Base-by-base conservation (phyloP, 768 basidiomycete genomes). In the Wakefieldia striispora region DNA sequence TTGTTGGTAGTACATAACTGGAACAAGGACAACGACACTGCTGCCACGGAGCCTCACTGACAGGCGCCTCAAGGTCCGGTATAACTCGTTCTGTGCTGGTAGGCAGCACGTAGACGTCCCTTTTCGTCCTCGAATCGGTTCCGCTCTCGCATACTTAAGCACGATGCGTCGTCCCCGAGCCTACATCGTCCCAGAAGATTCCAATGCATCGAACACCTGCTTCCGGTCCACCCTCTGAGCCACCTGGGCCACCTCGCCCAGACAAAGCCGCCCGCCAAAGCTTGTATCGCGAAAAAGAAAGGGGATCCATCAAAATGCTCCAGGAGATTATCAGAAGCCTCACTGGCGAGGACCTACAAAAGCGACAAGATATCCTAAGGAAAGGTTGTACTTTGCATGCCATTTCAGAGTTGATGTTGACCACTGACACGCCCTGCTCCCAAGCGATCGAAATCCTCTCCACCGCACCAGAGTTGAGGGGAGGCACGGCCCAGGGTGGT, bases 251-350 rank as follows among this genome's bases (percentile, higher is more conserved):
- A 26, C 10, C 21, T 10, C 35, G 1, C 21, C 34, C 24, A 56
- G 17, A 39, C 45, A 42, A 33, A 45, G 16, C 37, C 21, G n/a
- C 13, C 2, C 23, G 20, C 31, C 65, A 66, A 35, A 55, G 34
- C 36, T 42, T 41, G 21, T 66, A 66, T 35, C 63, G 65, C 23
- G 45, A 55, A 31, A 65, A 51, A 39, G 63, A 66, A 29, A 35
- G 42, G 7, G 57, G 55, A 1, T 51, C 34, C 35, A 53, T 66
- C 19, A 43, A 16, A 2, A 21, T 20, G 1, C 61, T 66, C n/a
- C 50, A 53, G 11, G 40, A 34, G 1, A 21, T 41, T 39, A 59
- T 67, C 40, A 51, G 40, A n/a, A 24, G 50, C 7, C 38, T 65
- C 33, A 67, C 56, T 0, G 49, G 54, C 16, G 43, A 55, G 10